phyloP scores from a whole-genome alignment of 441 rosid genomes.

The Jatropha podagrica region DNA sequence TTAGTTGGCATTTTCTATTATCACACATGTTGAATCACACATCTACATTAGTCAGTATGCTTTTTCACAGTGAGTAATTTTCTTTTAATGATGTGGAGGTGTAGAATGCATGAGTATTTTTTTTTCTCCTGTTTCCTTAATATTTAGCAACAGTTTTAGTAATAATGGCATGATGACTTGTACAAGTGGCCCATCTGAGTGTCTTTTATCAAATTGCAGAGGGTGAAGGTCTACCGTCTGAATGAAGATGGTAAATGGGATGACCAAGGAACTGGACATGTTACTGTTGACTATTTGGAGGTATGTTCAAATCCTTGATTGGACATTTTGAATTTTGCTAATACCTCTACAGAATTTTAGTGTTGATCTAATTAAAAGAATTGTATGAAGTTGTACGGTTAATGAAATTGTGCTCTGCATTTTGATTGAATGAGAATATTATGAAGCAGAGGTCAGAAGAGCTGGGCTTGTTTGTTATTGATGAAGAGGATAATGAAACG shows the following conservation, averaged over 20 bases:
- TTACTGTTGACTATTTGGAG: conserved; percentile 88
- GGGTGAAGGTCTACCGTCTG: conserved; percentile 93
- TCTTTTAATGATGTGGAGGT: too few relatives aligned
- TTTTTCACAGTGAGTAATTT: too few relatives aligned
- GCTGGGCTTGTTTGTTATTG: conserved; percentile 75
- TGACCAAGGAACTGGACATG: conserved; percentile 99
- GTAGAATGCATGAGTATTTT: too few relatives aligned
- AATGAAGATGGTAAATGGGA: conserved; percentile 98
- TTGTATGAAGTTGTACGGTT: neutral
- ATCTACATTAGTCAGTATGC: too few relatives aligned
- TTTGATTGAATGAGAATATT: conserved; percentile 27
- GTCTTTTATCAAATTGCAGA: conserved; percentile 45
- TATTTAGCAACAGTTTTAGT: conserved; percentile 4
- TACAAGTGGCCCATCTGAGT: neutral
- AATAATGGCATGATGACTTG: neutral
- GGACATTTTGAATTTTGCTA: conserved; percentile 5
- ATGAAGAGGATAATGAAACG: conserved; percentile 92
- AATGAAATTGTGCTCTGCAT: conserved; percentile 3
- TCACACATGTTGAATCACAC: too few relatives aligned
- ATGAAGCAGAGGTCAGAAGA: conserved; percentile 85
- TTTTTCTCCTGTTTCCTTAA: neutral
- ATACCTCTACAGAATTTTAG: conserved; percentile 14
- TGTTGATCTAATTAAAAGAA: conserved; percentile 15
- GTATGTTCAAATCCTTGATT: conserved; percentile 41
- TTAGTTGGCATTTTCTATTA: too few relatives aligned